These are phyloP conservation scores for Aspergillus brasiliensis DNA, from an alignment of 2,329 filamentous ascomycete genomes.

Conservation along the genomic window DNA sequence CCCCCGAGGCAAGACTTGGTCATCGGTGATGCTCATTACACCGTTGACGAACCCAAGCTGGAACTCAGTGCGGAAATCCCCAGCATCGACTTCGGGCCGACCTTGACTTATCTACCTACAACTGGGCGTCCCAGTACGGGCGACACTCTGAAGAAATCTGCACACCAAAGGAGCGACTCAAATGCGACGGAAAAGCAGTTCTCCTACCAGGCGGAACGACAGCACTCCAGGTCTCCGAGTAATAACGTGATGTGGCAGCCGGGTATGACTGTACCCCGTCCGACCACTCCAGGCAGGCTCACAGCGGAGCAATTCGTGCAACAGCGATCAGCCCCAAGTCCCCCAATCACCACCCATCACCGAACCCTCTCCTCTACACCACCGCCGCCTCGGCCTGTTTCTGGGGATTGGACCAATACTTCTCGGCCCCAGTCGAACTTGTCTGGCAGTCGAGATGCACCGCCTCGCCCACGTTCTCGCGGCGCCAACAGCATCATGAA, in stretches of 20 bases:
- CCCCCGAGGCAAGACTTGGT: constrained; percentile 45
- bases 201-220: constrained; percentile 30
- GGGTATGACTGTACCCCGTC: constrained; percentile 55
- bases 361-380: constrained; percentile 60
- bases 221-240: constrained; percentile 43
- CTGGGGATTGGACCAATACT: constrained; percentile 43
- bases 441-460: constrained; percentile 25
- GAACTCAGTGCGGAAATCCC: constrained; percentile 62
- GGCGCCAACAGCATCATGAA: constrained; percentile 57
- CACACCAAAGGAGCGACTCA: constrained; percentile 36
- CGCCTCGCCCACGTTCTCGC: constrained; percentile 53
- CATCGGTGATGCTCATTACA: constrained; percentile 51
- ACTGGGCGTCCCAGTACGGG: constrained; percentile 58
- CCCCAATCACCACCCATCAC: constrained; percentile 62
- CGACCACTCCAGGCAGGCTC: constrained; percentile 58
- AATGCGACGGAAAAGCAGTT: constrained; percentile 35
- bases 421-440: constrained; percentile 38
- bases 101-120: constrained; percentile 66
- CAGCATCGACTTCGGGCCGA: constrained; percentile 82
- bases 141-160: constrained; percentile 50
- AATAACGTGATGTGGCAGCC: constrained; percentile 77
- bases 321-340: constrained; percentile 66
- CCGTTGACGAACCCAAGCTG: constrained; percentile 34
- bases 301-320: constrained; percentile 83
- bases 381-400: constrained; percentile 33